Evolutionary conservation across 1,139 yeast genomes (phyloP), one percentile per base, ranked within the genome.

Genomic region (Suzukiozyma palmioleophila): DNA sequence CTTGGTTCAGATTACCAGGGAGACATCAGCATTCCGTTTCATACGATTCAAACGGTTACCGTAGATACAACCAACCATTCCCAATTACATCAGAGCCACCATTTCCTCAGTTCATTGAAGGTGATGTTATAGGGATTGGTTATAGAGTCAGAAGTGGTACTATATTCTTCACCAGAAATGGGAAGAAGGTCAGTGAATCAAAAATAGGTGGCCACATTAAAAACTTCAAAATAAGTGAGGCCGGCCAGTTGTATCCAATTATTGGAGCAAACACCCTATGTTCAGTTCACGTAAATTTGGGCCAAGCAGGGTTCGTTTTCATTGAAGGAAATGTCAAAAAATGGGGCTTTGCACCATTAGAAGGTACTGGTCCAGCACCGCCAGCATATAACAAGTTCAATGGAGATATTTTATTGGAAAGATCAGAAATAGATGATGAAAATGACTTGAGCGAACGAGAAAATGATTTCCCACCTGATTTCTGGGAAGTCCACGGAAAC

Each of bases 61-160:
- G 83, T 44, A 61, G 81, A 38, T 66, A 61, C 46, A 74, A 73
- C 47, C 77, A 73, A 44, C 79, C 81, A 6, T 75, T 77, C 49
- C 60, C 63, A 8, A 55, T 72, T 33, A 42, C 52, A 1, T 47
- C 43, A 27, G 64, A 59, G 1, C 62, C 75, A 0, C 71, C 72
- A 3, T 75, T 77, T 44, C 81, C 83, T 1, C 46, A 53, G 33
- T 48, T 75, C 30, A 55, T 64, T 1, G 72, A 75, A 49, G 86
- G 86, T 27, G 89, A 81, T 52, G 82, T 81, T 25, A 65, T 81
- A 15, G 89, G 89, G 2, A 63, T 82, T 14, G 89, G 89, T 1
- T 75, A 80, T 48, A 66, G 84, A 47, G 72, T 77, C 3, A 63
- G 78, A 41, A 64, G 79, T 37, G 84, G 86, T 3, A 76, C 85